Conservation (phyloP, 2,329 filamentous ascomycete genomes). For the Talaromyces sp. region DNA sequence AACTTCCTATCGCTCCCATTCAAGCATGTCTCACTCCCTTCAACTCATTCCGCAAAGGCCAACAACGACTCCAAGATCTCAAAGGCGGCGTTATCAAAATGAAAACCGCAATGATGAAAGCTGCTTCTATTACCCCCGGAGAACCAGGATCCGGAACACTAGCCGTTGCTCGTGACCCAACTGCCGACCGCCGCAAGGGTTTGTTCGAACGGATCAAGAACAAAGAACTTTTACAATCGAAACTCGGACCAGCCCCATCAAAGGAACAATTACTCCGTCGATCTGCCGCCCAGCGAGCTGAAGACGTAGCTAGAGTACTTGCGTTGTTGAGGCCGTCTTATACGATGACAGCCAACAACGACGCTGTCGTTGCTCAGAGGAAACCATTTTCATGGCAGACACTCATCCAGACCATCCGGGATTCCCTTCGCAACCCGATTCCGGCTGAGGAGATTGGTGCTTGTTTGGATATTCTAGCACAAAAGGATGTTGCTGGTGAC, state of each 20-base stretch:
- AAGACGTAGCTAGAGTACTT: conserved; percentile 67
- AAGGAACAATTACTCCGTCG: conserved; percentile 60
- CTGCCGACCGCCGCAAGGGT: conserved; percentile 52
- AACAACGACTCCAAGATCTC: conserved; percentile 42
- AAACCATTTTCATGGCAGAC: conserved; percentile 66
- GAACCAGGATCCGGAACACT: conserved; percentile 21
- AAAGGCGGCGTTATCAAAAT: conserved; percentile 39
- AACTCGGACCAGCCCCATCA: conserved; percentile 45
- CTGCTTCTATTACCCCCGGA: conserved; percentile 15
- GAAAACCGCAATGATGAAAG: conserved; percentile 35
- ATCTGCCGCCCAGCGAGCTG: conserved; percentile 64
- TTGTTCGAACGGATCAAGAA: conserved; percentile 73
- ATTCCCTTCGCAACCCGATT: conserved; percentile 60
- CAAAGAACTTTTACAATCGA: conserved; percentile 60
- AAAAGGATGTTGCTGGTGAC: conserved; percentile 47
- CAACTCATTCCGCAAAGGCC: conserved; percentile 39
- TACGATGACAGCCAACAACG: conserved; percentile 33
- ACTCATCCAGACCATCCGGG: conserved; percentile 64
- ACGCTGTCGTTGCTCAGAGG: conserved; percentile 46
- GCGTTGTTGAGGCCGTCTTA: conserved; percentile 56
- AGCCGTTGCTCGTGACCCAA: conserved; percentile 30
- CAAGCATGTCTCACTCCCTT: conserved; percentile 39
- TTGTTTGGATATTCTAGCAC: conserved; percentile 50
- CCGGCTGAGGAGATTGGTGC: conserved; percentile 49
- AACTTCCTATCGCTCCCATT: conserved; percentile 35